Evolutionary conservation across 2,329 filamentous ascomycete genomes (phyloP).

Genomic region (Verticillium nubilum): DNA sequence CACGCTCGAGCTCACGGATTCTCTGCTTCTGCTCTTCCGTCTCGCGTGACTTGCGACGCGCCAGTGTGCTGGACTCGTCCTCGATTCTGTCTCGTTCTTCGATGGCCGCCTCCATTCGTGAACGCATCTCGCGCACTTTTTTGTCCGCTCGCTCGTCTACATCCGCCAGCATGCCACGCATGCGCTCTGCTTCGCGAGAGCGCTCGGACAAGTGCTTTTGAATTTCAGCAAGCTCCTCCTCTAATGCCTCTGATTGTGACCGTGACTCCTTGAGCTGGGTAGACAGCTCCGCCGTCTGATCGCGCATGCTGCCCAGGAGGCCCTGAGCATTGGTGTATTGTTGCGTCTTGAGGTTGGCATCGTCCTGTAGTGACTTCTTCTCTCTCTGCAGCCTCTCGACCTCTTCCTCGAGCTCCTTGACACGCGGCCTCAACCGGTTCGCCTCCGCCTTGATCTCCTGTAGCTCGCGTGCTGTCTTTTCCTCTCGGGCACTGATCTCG

Average conservation of each 20-base stretch:
- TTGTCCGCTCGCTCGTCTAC: conserved; percentile 77
- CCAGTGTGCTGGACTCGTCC: conserved; percentile 77
- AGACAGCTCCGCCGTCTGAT: conserved; percentile 81
- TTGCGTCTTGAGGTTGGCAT: conserved; percentile 76
- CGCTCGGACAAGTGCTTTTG: conserved; percentile 82
- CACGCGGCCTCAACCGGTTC: conserved; percentile 54
- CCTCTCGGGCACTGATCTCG: conserved; percentile 66
- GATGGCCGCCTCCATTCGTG: conserved; percentile 81
- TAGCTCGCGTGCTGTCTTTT: conserved; percentile 67
- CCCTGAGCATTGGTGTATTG: conserved; percentile 84
- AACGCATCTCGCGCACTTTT: conserved; percentile 82
- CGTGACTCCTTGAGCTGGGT: conserved; percentile 89
- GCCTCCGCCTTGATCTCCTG: conserved; percentile 68
- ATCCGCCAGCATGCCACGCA: conserved; percentile 82
- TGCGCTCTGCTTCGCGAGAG: conserved; percentile 87
- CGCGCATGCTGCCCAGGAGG: conserved; percentile 85
- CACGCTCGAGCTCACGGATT: conserved; percentile 75
- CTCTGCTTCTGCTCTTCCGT: conserved; percentile 78
- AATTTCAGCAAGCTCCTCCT: conserved; percentile 87
- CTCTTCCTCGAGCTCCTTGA: conserved; percentile 69
- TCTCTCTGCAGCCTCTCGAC: conserved; percentile 64
- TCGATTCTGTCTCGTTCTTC: conserved; percentile 91
- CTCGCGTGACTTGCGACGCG: conserved; percentile 72
- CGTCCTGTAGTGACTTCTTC: conserved; percentile 63
- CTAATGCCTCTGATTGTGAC: conserved; percentile 74